Base-by-base conservation (phyloP, 176 grass and related monocot genomes). In the Zoysia japonica region DNA sequence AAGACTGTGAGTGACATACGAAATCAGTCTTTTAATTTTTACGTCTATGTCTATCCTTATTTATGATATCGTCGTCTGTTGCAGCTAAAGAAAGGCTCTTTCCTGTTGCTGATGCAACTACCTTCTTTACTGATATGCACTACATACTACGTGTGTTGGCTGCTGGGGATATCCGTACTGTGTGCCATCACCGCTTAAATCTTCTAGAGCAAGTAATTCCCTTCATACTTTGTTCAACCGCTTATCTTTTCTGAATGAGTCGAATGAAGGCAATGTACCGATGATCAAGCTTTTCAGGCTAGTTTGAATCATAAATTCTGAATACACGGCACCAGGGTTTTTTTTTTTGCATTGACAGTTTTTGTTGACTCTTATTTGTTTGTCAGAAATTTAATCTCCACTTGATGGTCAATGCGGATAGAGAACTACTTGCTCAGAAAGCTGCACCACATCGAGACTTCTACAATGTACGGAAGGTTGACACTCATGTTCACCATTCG, bases 361-460 rank as follows among this genome's bases (percentile, higher is more conserved):
- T 65, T 62, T 11, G 44, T 77, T 70, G 45, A 67, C 62, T 74
- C 85, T 78, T 76, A 9, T 80, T 66, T 51, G 20, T 47, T 44
- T 3, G n/a, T 68, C 89, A 97, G 94, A 97, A 94, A 92, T 94
- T 97, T 86, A 97, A 97, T 92, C 84, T 97, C 48, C 94, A 97
- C 76, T 76, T 94, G 78, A 97, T 94, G 94, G 87, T 97, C 82
- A 97, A 97, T 81, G 70, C 94, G 85, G 91, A 97, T 88, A 91
- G 85, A 88, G 94, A 97, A 76, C 80, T 97, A 67, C 91, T 97
- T 90, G 94, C 94, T 84, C 94, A 97, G 72, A 97, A 97, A 87
- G 84, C 82, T 88, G 94, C 94, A 86, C 94, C 94, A 17, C 94
- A 94, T 68, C 87, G 91, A 67, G 94, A 97, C 80, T 94, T 97